phyloP scores from a whole-genome alignment of 1,139 yeast species.

The Candida sp. region DNA sequence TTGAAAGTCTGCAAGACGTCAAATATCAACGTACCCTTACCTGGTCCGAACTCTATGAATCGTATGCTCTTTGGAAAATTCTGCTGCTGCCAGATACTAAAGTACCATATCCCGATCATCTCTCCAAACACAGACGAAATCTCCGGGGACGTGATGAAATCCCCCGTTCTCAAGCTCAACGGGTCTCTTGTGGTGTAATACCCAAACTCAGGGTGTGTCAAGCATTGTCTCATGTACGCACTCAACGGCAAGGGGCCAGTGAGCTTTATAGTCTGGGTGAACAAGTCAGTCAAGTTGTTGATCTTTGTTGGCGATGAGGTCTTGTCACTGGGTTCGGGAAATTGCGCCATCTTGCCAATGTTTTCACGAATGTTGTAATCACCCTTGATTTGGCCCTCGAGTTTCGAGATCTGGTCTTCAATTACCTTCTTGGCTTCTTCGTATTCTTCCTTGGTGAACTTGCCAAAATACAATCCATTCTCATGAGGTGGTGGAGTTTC shows the following conservation, averaged over 20 bases:
- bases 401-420: conserved; percentile 34
- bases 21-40: conserved; percentile 78
- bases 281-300: conserved; percentile 40
- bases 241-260: conserved; percentile 81
- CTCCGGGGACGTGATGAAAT: conserved; percentile 87
- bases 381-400: conserved; percentile 47
- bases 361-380: conserved; percentile 39
- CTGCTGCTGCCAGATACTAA: conserved; percentile 64
- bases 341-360: conserved; percentile 38
- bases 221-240: conserved; percentile 81
- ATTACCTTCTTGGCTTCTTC: conserved; percentile 40
- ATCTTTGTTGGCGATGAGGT: conserved; percentile 19
- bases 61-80: conserved; percentile 52
- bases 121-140: conserved; percentile 91
- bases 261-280: conserved; percentile 60
- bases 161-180: conserved; percentile 64
- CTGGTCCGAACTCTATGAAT: conserved; percentile 90
- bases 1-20: conserved; percentile 60
- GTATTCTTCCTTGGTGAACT: conserved; percentile 46
- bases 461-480: conserved; percentile 27
- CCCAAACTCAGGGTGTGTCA: conserved; percentile 79
- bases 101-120: conserved; percentile 79
- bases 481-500: conserved; percentile 12
- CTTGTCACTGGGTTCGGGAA: conserved; percentile 26
- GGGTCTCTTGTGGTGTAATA: conserved; percentile 85